phyloP scores from a whole-genome alignment of 1,284 basidiomycete genomes.

The Sporisorium scitamineum region DNA sequence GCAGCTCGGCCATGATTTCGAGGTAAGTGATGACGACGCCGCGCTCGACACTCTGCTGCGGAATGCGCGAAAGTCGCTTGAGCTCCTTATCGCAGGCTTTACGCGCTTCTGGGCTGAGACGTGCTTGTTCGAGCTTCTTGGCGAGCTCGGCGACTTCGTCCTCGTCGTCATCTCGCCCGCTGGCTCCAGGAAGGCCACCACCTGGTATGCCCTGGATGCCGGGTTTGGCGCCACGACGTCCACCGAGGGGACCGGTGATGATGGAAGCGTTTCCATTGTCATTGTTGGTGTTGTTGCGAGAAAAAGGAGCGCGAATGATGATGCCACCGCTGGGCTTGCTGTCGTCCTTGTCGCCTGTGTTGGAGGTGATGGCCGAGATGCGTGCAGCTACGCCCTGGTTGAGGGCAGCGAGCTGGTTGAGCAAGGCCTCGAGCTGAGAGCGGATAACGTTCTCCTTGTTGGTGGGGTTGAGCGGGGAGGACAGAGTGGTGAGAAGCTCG shows the following conservation, averaged over 20 bases:
- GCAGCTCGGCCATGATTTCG: conserved; percentile 69
- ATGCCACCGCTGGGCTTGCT: conserved; percentile 46
- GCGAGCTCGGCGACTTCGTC: conserved; percentile 64
- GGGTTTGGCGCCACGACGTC: conserved; percentile 40
- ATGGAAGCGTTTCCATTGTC: conserved; percentile 43
- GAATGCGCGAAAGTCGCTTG: conserved; percentile 65
- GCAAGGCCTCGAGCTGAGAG: conserved; percentile 63
- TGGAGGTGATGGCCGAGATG: conserved; percentile 55
- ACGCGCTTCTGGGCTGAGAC: conserved; percentile 63
- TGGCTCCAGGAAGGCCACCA: conserved; percentile 32
- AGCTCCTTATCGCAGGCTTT: conserved; percentile 67
- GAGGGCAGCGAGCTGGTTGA: conserved; percentile 62
- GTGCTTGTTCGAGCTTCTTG: conserved; percentile 56
- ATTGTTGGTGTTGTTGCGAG: conserved; percentile 44
- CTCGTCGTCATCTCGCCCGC: conserved; percentile 56
- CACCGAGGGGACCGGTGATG: conserved; percentile 43
- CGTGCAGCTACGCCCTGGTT: conserved; percentile 58
- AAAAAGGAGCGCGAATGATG: conserved; percentile 55
- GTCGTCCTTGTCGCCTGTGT: conserved; percentile 38
- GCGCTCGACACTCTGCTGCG: conserved; percentile 66
- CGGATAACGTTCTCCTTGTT: conserved; percentile 61
- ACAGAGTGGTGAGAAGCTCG: conserved; percentile 59
- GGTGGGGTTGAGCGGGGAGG: conserved; percentile 59
- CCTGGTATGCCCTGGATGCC: conserved; percentile 22
- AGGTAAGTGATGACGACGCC: conserved; percentile 69